Percentiles rank a stretch among this genome's conserved stretches.
phyloP scores from a whole-genome alignment of 192 early-diverging fungal species.

The Hyaloraphidium curvatum region DNA sequence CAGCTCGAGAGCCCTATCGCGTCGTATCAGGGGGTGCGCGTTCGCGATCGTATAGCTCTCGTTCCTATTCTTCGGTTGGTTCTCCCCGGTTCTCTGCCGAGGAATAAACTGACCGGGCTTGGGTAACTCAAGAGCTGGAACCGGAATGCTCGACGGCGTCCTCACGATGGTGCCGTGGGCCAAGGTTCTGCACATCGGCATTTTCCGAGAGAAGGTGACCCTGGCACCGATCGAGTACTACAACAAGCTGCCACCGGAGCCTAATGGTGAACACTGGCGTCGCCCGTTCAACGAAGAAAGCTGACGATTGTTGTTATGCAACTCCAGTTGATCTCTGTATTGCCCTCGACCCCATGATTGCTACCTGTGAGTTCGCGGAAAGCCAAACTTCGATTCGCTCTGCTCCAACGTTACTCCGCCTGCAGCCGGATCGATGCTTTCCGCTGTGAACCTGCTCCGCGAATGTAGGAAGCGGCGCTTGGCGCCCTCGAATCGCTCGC shows the following conservation, averaged over 20 bases:
- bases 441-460: conserved; percentile 53
- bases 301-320: no score
- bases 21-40: conserved; percentile 15
- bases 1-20: conserved; percentile 28
- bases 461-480: no score
- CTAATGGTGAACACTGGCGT: no score
- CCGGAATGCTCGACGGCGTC: conserved; percentile 13
- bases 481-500: no score
- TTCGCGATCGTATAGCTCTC: conserved; percentile 25
- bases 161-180: conserved; percentile 45
- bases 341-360: conserved; percentile 66
- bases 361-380: conserved; percentile 37
- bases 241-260: conserved; percentile 61
- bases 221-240: conserved; percentile 82
- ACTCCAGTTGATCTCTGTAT: conserved; percentile 47
- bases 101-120: neutral
- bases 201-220: conserved; percentile 56
- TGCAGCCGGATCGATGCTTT: conserved; percentile 36
- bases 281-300: no score
- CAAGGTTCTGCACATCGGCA: conserved; percentile 53
- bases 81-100: neutral
- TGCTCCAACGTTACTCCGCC: neutral
- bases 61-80: conserved; percentile 40
- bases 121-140: conserved; percentile 1
- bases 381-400: neutral